Conservation (phyloP, 176 grass and related monocot species). For the Raddia distichophylla region DNA sequence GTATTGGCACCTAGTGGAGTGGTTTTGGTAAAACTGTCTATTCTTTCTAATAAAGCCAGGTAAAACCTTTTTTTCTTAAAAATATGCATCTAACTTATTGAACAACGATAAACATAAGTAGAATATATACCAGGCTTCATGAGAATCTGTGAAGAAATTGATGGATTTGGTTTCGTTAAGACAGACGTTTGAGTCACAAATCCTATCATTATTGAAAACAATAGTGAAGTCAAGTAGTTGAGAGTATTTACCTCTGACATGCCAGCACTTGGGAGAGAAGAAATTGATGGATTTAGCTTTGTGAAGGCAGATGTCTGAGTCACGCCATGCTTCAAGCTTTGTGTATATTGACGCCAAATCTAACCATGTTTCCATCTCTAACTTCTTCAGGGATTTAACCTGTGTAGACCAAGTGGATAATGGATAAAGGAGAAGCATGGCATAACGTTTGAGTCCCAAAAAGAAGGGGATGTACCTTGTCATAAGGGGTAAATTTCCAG, state of each 20-base stretch:
- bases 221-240: conserved; percentile 28
- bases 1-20: neutral
- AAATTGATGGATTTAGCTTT: conserved; percentile 67
- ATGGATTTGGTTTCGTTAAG: too few relatives aligned
- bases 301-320: conserved; percentile 75
- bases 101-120: neutral
- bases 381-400: conserved; percentile 64
- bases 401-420: conserved; percentile 42
- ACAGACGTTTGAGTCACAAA: neutral
- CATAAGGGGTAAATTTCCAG: conserved; percentile 50
- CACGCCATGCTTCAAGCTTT: conserved; percentile 75
- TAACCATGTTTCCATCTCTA: conserved; percentile 88
- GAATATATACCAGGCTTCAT: neutral
- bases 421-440: conserved; percentile 39
- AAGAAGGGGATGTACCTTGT: conserved; percentile 52
- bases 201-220: neutral
- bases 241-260: conserved; percentile 69
- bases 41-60: neutral
- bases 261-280: conserved; percentile 76
- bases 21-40: neutral
- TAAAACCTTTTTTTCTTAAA: neutral
- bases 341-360: conserved; percentile 89
- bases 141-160: neutral
- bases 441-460: conserved; percentile 24
- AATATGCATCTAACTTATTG: neutral